Evolutionary conservation across 371 early-diverging fungal species (phyloP).

Genomic region (Mortierella polycephala): DNA sequence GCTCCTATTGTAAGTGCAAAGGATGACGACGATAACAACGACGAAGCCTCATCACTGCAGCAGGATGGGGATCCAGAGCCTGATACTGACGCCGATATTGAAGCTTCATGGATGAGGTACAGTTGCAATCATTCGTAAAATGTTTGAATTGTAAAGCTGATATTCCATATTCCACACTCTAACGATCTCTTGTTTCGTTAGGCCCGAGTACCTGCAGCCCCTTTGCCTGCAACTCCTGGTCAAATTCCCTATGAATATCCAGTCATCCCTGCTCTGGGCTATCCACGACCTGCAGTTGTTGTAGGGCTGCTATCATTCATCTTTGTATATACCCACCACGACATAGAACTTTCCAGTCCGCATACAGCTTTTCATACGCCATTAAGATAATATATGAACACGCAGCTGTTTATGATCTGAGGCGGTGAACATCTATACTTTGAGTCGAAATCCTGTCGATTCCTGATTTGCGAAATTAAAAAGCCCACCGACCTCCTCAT

Average conservation of each 20-base stretch:
- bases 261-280: slow-evolving; percentile 53
- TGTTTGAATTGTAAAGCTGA: not conserved
- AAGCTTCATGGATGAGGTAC: slow-evolving; percentile 49
- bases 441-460: slow-evolving; percentile 66
- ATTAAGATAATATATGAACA: slow-evolving; percentile 3
- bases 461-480: slow-evolving; percentile 68
- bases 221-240: slow-evolving; percentile 48
- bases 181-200: not conserved
- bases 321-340: slow-evolving; percentile 17
- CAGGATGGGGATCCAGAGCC: slow-evolving; percentile 30
- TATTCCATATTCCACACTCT: not conserved
- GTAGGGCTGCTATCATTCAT: not conserved
- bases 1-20: slow-evolving; percentile 17
- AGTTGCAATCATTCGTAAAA: not conserved
- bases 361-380: not conserved
- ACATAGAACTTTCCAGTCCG: not conserved
- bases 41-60: slow-evolving; percentile 16
- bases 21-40: slow-evolving; percentile 3
- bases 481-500: slow-evolving; percentile 59
- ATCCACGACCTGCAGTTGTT: slow-evolving; percentile 50
- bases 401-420: not conserved
- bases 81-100: slow-evolving; percentile 32
- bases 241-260: slow-evolving; percentile 54
- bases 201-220: slow-evolving; percentile 54
- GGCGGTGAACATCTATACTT: slow-evolving; percentile 21